A percentile compares a stretch with the other conserved stretches of the same genome.
These are phyloP conservation scores for Blastocystis sp. DNA, from an alignment of 352 stramenopile genomes.

Conservation along the genomic window DNA sequence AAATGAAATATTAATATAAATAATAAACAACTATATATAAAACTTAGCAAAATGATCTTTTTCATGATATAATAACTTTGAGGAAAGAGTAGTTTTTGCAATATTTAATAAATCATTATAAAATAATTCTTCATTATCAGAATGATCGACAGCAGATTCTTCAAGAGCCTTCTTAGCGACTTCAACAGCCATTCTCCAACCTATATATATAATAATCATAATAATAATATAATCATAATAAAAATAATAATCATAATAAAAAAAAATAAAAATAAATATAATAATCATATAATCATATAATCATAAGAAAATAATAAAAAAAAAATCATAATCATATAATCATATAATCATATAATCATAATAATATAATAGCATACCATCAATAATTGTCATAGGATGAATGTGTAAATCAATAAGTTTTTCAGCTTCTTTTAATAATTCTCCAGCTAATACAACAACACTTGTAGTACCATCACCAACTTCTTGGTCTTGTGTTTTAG, in stretches of 20 bases:
- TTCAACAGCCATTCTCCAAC: conserved; percentile 75
- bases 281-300: too few relatives aligned
- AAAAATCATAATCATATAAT: too few relatives aligned
- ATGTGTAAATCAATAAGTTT: conserved; percentile 79
- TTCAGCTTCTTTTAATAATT: conserved; percentile 85
- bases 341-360: too few relatives aligned
- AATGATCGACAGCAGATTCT: conserved; percentile 58
- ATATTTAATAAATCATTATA: conserved; percentile 84
- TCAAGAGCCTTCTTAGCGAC: conserved; percentile 70
- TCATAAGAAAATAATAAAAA: too few relatives aligned
- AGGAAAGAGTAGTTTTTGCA: conserved; percentile 82
- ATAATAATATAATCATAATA: too few relatives aligned
- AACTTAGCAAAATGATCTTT: conserved; percentile 80
- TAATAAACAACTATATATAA: neutral
- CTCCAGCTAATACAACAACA: conserved; percentile 71
- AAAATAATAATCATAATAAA: too few relatives aligned
- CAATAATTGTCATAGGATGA: conserved; percentile 92
- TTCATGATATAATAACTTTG: conserved; percentile 88
- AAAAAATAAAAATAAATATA: too few relatives aligned
- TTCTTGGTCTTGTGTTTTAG: conserved; percentile 91
- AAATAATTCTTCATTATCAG: conserved; percentile 59
- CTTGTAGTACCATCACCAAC: conserved; percentile 91
- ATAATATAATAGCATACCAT: too few relatives aligned
- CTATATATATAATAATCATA: too few relatives aligned
- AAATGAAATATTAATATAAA: neutral